These are phyloP conservation scores for Chalaropsis ovoidea DNA, from an alignment of 2,329 filamentous ascomycete genomes.

Conservation along the genomic window DNA sequence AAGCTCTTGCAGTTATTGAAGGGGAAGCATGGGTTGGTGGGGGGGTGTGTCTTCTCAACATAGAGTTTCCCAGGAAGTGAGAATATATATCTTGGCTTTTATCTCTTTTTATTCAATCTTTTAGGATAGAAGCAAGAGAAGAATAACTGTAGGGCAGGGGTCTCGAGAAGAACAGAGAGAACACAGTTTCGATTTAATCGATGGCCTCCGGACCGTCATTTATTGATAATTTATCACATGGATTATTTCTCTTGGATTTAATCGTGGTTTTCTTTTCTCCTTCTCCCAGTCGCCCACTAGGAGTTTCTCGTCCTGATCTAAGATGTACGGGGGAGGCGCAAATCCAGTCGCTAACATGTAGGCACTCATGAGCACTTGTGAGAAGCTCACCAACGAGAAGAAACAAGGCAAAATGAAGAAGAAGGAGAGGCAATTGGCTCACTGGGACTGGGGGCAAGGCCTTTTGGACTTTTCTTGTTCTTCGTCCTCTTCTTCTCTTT, in stretches of 20 bases:
- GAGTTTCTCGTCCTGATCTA: conserved; percentile 2
- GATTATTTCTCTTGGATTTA: not conserved
- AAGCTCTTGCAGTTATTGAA: not conserved
- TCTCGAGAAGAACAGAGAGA: not conserved
- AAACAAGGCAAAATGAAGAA: no score
- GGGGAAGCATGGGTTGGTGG: not conserved
- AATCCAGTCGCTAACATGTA: not conserved
- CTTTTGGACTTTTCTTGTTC: not conserved
- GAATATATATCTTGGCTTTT: not conserved
- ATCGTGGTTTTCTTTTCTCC: not conserved
- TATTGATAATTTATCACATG: not conserved
- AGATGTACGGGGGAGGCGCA: conserved; percentile 7
- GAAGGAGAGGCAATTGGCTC: not conserved
- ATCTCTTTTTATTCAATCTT: not conserved
- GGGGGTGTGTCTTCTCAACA: not conserved
- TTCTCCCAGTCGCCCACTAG: not conserved
- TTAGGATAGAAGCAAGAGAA: not conserved
- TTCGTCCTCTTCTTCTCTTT: not conserved
- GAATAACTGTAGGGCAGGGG: no score
- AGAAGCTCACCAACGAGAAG: not conserved
- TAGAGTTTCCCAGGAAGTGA: not conserved
- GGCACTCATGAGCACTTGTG: not conserved
- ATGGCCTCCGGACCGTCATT: not conserved
- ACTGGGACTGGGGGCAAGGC: not conserved
- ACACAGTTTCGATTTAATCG: not conserved